These are phyloP conservation scores for Pythium pectinolyticum DNA, from an alignment of 352 stramenopile species.

Conservation along the genomic window DNA sequence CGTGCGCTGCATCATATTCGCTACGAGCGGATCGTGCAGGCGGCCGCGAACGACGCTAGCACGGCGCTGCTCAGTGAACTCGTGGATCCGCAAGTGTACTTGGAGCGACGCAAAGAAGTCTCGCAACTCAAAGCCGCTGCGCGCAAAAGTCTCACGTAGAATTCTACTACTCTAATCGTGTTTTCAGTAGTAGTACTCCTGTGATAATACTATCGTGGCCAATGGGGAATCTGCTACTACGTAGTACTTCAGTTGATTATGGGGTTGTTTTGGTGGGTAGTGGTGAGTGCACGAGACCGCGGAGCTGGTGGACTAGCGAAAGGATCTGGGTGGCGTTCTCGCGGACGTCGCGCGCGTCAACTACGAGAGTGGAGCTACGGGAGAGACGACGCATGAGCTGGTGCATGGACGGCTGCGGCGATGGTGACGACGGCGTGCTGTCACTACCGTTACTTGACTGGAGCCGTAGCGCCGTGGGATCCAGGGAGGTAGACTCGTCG, in stretches of 20 bases:
- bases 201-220: too few species aligned
- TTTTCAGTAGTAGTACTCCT: too few species aligned
- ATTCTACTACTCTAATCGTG: too few species aligned
- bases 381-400: slow-evolving; percentile 21
- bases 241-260: background rate
- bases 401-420: slow-evolving; percentile 6
- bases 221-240: too few species aligned
- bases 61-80: slow-evolving; percentile 61
- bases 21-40: slow-evolving; percentile 51
- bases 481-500: background rate
- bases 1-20: slow-evolving; percentile 42
- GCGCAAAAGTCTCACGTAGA: slow-evolving; percentile 23
- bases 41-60: slow-evolving; percentile 54
- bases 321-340: slow-evolving; percentile 21
- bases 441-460: background rate
- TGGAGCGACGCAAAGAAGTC: slow-evolving; percentile 47
- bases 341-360: slow-evolving; percentile 28
- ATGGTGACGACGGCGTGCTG: background rate
- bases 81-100: slow-evolving; percentile 36
- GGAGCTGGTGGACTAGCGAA: slow-evolving; percentile 17
- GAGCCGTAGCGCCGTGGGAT: background rate
- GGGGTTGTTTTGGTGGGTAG: background rate
- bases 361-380: slow-evolving; percentile 18
- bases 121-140: slow-evolving; percentile 40
- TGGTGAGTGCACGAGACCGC: slow-evolving; percentile 17